Percentiles rank a stretch among this genome's conserved stretches.
These are phyloP conservation scores for Fusarium hainanense DNA, from an alignment of 2,329 filamentous ascomycete genomes.

Conservation along the genomic window DNA sequence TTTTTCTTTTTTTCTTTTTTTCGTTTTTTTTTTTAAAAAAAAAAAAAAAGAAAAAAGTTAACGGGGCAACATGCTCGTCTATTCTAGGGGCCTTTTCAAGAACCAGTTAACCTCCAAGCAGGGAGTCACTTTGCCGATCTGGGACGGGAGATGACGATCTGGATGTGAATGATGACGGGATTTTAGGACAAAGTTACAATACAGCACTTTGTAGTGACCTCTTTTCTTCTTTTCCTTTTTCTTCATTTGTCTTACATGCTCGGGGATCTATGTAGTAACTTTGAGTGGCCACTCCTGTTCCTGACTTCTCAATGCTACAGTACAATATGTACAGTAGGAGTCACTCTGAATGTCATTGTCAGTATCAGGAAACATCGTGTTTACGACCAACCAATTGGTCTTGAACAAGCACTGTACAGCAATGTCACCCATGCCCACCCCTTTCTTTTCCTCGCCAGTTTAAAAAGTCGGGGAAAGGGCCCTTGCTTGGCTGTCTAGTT, in stretches of 20 bases:
- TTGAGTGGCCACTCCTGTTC: conserved; percentile 9
- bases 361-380: conserved; percentile 16
- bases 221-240: background rate
- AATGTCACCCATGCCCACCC: conserved; percentile 16
- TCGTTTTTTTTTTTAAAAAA: too few relatives aligned
- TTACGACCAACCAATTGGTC: conserved; percentile 6
- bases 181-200: background rate
- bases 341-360: conserved; percentile 9
- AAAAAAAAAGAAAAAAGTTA: conserved; percentile 8
- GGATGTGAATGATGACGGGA: conserved; percentile 26
- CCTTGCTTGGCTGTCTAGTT: conserved; percentile 4
- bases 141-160: conserved; percentile 31
- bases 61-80: conserved; percentile 24
- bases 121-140: conserved; percentile 12
- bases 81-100: conserved; percentile 15
- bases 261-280: background rate
- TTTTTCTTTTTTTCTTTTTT: background rate
- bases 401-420: background rate
- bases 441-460: background rate
- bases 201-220: background rate
- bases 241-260: background rate
- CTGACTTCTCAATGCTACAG: conserved; percentile 3
- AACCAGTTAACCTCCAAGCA: conserved; percentile 13
- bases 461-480: conserved; percentile 17
- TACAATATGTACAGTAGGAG: background rate